Evolutionary conservation across 306 rosid genomes (phyloP).

Genomic region (Pachyrhizus erosus): DNA sequence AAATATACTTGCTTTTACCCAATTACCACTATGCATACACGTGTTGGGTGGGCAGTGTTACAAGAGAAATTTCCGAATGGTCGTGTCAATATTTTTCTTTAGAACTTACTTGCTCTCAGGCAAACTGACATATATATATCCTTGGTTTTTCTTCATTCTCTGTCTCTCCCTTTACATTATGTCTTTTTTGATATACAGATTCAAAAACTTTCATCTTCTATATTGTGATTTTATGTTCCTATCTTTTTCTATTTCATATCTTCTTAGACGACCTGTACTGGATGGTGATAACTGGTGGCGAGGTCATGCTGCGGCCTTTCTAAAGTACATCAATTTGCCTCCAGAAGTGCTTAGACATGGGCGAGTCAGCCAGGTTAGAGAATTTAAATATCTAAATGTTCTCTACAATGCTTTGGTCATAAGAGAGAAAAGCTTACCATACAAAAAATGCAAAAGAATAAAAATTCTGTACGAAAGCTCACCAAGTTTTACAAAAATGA

Average conservation of each 20-base stretch:
- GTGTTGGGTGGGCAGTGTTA: not conserved
- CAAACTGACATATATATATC: not conserved
- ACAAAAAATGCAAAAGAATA: slow-evolving; percentile 21
- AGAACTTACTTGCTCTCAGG: slow-evolving; percentile 1
- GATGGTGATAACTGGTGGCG: slow-evolving; percentile 98
- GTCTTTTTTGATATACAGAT: slow-evolving; percentile 14
- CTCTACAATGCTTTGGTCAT: slow-evolving; percentile 23
- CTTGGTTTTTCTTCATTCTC: slow-evolving; percentile 1
- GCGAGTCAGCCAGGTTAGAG: slow-evolving; percentile 83
- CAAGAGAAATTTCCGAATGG: slow-evolving; percentile 23
- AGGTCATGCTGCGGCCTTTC: slow-evolving; percentile 95
- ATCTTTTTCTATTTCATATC: slow-evolving; percentile 31
- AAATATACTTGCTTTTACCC: not conserved
- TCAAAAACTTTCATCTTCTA: not conserved
- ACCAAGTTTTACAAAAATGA: not conserved
- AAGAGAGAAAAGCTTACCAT: slow-evolving; percentile 16
- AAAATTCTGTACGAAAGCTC: not conserved
- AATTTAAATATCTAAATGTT: slow-evolving; percentile 39
- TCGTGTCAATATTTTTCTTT: slow-evolving; percentile 24
- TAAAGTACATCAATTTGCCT: slow-evolving; percentile 71
- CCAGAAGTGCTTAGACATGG: slow-evolving; percentile 85
- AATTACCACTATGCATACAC: not conserved
- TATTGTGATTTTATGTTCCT: slow-evolving; percentile 33
- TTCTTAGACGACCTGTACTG: slow-evolving; percentile 74
- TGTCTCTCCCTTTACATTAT: not conserved